A percentile compares a stretch with the other conserved stretches of the same genome.
Evolutionary conservation across 179 eudicot genomes (phyloP).

Genomic region (Spergularia azorica): DNA sequence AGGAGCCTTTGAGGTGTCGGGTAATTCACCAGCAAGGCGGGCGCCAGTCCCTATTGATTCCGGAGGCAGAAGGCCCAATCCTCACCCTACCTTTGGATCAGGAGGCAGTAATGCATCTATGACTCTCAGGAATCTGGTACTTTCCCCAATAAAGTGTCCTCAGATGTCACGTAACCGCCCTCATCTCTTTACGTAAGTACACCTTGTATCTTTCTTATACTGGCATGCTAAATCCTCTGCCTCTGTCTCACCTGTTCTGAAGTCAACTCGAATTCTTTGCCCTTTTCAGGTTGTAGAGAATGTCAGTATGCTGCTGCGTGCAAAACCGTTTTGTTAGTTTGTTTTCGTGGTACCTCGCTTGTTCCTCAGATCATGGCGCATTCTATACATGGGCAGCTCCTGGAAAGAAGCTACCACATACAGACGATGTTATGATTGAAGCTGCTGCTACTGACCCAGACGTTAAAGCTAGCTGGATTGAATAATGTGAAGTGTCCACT

Average conservation of each 20-base stretch:
- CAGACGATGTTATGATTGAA: background rate
- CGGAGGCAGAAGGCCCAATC: slow-evolving; percentile 58
- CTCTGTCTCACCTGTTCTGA: background rate
- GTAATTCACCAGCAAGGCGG: slow-evolving; percentile 62
- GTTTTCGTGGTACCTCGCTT: background rate
- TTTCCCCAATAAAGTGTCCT: slow-evolving; percentile 88
- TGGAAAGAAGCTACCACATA: background rate
- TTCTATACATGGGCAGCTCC: background rate
- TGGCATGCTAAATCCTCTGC: background rate
- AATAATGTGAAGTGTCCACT: slow-evolving; percentile 1
- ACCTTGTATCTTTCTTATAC: no score
- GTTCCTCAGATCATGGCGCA: background rate
- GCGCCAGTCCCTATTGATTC: slow-evolving; percentile 44
- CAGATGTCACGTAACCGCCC: slow-evolving; percentile 75
- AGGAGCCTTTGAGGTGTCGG: slow-evolving; percentile 65
- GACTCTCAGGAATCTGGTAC: slow-evolving; percentile 74
- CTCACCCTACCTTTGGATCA: slow-evolving; percentile 50
- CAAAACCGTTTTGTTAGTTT: background rate
- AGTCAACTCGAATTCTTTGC: background rate
- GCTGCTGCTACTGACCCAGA: background rate
- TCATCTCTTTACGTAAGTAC: slow-evolving; percentile 73
- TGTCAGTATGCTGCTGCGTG: background rate
- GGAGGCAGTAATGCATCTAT: slow-evolving; percentile 73
- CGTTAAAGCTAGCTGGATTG: background rate
- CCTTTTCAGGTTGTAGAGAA: slow-evolving; percentile 28